Conservation (phyloP, 108 stramenopile species). For the Stephanodiscus minutulus region DNA sequence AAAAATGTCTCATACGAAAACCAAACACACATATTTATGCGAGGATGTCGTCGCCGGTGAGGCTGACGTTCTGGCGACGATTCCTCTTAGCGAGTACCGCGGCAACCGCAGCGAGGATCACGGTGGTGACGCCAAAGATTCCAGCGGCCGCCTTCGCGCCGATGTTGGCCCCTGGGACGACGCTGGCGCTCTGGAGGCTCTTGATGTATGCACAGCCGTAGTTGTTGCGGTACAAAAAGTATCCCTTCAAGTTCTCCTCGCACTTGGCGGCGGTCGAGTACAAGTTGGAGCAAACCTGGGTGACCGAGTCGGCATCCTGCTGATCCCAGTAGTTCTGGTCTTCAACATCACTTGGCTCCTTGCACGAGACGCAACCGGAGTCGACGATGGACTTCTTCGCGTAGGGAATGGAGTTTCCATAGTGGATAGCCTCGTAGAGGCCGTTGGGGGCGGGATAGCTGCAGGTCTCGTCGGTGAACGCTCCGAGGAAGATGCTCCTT, state of each 20-base stretch:
- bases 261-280: conserved; percentile 83
- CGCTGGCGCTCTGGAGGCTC: conserved; percentile 18
- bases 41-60: conserved; percentile 18
- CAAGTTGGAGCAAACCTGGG: conserved; percentile 68
- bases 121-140: conserved; percentile 40
- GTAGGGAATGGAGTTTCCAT: conserved; percentile 54
- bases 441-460: conserved; percentile 46
- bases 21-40: conserved; percentile 1
- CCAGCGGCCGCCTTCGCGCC: conserved; percentile 37
- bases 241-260: conserved; percentile 65
- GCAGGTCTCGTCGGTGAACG: conserved; percentile 76
- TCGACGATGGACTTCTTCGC: conserved; percentile 34
- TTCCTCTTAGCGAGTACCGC: conserved; percentile 27
- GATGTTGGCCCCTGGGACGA: conserved; percentile 1
- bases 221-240: conserved; percentile 51
- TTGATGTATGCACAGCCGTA: conserved; percentile 56
- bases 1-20: neutral
- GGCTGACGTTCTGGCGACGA: conserved; percentile 25
- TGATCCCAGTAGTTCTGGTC: conserved; percentile 41
- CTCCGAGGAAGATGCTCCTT: conserved; percentile 66
- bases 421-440: conserved; percentile 63
- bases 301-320: conserved; percentile 45
- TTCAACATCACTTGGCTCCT: conserved; percentile 48
- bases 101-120: conserved; percentile 28
- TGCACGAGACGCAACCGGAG: conserved; percentile 72